Evolutionary conservation across 352 stramenopile genomes (phyloP).

Genomic region (Vaucheria bursata): DNA sequence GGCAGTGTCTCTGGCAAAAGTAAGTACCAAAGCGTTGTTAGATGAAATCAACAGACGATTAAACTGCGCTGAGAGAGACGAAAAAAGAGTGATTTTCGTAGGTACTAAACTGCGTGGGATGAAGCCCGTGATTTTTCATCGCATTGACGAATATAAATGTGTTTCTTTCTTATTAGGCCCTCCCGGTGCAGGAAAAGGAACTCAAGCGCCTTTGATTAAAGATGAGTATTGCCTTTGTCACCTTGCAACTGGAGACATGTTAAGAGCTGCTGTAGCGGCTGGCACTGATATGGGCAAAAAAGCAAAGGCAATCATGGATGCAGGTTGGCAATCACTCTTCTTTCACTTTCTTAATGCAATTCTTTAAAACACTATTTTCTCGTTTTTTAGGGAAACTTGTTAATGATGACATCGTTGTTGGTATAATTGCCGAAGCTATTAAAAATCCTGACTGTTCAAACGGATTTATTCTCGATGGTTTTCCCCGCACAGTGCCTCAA

Average conservation of each 20-base stretch:
- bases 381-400: constrained; percentile 72
- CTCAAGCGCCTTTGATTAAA: constrained; percentile 93
- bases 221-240: constrained; percentile 94
- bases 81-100: constrained; percentile 85
- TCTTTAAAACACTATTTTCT: no score
- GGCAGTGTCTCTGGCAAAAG: constrained; percentile 10
- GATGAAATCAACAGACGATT: constrained; percentile 80
- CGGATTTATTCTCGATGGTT: constrained; percentile 99
- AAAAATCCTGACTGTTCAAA: constrained; percentile 88
- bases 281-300: constrained; percentile 95
- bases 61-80: constrained; percentile 78
- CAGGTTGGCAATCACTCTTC: constrained; percentile 54
- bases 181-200: constrained; percentile 95
- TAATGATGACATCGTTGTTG: constrained; percentile 97
- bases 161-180: constrained; percentile 53
- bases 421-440: constrained; percentile 98
- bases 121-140: neutral
- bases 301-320: constrained; percentile 96
- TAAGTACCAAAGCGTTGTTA: constrained; percentile 64
- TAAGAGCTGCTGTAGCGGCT: constrained; percentile 86
- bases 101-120: constrained; percentile 51
- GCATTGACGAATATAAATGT: neutral
- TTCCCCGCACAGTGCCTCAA: constrained; percentile 94
- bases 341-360: no score
- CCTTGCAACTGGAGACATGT: constrained; percentile 97